Evolutionary conservation across 2,329 filamentous ascomycete genomes (phyloP), one percentile per base, ranked within the genome.

Genomic region (Ambrosiella cleistominuta): DNA sequence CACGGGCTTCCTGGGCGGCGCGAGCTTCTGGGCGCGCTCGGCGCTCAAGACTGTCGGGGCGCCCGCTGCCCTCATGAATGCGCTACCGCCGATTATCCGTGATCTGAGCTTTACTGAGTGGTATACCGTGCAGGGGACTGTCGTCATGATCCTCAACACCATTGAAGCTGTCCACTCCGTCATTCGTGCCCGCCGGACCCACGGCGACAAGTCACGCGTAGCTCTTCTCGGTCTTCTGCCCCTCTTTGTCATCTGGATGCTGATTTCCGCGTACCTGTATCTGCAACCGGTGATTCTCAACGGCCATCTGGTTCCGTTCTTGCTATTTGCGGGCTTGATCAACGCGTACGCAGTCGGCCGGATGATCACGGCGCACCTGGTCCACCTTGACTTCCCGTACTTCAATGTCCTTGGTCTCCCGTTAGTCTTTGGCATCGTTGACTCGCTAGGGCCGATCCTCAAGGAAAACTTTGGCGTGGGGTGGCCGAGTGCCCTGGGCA

Each of bases 301-400:
- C 69, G 75, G 83, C 66, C 88, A 97, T 68, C 76, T 96, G 7
- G 80, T 98, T 15, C 90, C 93, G 1, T 97, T 98, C 69, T 77
- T 85, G 63, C 76, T 97, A 68, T 96, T 93, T 68, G 85, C 86
- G 47, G 90, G 90, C 58, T 74, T 97, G 59, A 78, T 95, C 67
- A 97, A 97, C 68, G 90, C 93, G 61, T 97, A 96, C 74, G 87
- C 86, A 56, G 91, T 97, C 59, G 91, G 91, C 6, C 86, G 90
- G 69, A 96, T 97, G 74, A 97, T 97, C 71, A 88, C 88, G 49
- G 90, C 90, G 0, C 93, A 98, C 70, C 76, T 98, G 17, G 88
- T 91, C 61, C 86, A 91, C 70, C 79, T 87, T 47, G 78, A 79
- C 11, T 98, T 96, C 73, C 93, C 93, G 5, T 94, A 91, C 75